These are phyloP conservation scores for Orobanche coerulescens DNA, from an alignment of 257 asterid species.

Conservation along the genomic window DNA sequence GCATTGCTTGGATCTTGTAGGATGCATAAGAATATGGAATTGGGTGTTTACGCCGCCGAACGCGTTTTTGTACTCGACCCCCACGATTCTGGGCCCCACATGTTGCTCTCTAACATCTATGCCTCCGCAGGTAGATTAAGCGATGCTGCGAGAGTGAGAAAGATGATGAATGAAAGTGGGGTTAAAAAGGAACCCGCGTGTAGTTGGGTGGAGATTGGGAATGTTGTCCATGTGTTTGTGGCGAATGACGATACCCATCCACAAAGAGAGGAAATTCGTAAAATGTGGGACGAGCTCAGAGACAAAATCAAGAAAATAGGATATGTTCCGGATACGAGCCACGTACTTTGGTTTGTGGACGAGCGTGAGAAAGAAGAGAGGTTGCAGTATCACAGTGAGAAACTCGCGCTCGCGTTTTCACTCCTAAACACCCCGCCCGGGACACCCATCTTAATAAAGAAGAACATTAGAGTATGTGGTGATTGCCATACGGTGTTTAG, in stretches of 20 bases:
- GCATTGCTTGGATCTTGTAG: slow-evolving; percentile 87
- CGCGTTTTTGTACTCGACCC: slow-evolving; percentile 76
- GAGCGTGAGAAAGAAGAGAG: slow-evolving; percentile 60
- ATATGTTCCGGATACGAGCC: slow-evolving; percentile 67
- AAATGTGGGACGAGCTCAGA: slow-evolving; percentile 49
- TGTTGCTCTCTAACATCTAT: slow-evolving; percentile 60
- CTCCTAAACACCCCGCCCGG: slow-evolving; percentile 46
- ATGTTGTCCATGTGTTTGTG: slow-evolving; percentile 56
- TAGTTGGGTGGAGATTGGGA: slow-evolving; percentile 85
- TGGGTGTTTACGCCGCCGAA: slow-evolving; percentile 73
- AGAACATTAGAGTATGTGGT: slow-evolving; percentile 80
- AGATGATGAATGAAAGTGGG: slow-evolving; percentile 64
- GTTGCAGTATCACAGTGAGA: slow-evolving; percentile 69
- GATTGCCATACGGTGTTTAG: slow-evolving; percentile 74
- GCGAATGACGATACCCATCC: slow-evolving; percentile 73
- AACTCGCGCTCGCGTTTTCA: slow-evolving; percentile 76
- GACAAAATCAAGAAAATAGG: slow-evolving; percentile 55
- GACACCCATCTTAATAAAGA: slow-evolving; percentile 55
- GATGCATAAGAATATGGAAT: slow-evolving; percentile 59
- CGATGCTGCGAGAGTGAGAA: slow-evolving; percentile 75
- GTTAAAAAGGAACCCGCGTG: slow-evolving; percentile 86
- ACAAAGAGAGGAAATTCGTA: slow-evolving; percentile 42
- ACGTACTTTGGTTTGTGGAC: slow-evolving; percentile 61
- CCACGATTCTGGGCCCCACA: slow-evolving; percentile 70
- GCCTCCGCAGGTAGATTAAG: slow-evolving; percentile 60